Evolutionary conservation across 1,139 yeast genomes (phyloP).

Genomic region (Zygotorulaspora mrakii): DNA sequence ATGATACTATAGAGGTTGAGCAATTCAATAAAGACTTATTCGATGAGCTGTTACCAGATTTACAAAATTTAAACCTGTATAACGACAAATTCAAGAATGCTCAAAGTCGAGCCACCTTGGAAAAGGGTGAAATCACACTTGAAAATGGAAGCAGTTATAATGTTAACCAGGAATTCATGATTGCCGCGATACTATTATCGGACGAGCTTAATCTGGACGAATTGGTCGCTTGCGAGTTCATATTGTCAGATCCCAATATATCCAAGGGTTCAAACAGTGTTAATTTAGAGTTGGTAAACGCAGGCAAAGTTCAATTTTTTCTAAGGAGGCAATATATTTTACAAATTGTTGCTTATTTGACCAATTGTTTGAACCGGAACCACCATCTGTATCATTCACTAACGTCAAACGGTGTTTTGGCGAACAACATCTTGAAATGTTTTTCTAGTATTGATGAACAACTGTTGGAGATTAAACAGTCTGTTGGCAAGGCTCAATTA

Average conservation of each 20-base stretch:
- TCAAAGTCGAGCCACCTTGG: constrained; percentile 51
- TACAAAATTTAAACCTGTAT: constrained; percentile 28
- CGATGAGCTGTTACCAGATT: constrained; percentile 27
- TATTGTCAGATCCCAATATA: constrained; percentile 37
- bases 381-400: constrained; percentile 29
- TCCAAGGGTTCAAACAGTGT: constrained; percentile 29
- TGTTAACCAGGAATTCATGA: constrained; percentile 51
- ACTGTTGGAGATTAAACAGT: constrained; percentile 53
- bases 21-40: constrained; percentile 23
- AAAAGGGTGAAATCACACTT: constrained; percentile 51
- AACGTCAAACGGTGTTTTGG: constrained; percentile 32
- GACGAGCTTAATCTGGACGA: constrained; percentile 72
- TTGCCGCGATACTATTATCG: constrained; percentile 47
- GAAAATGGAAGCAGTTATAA: constrained; percentile 46
- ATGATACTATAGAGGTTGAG: constrained; percentile 30
- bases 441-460: constrained; percentile 57
- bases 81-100: constrained; percentile 42
- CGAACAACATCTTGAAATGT: constrained; percentile 47
- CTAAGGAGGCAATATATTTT: constrained; percentile 66
- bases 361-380: constrained; percentile 35
- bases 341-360: constrained; percentile 60
- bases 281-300: constrained; percentile 53
- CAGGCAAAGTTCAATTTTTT: constrained; percentile 69
- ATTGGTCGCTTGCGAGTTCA: constrained; percentile 53
- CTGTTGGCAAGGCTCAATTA: constrained; percentile 63